Base-by-base conservation (phyloP, 1,284 basidiomycete genomes). In the Coriolopsis trogii region DNA sequence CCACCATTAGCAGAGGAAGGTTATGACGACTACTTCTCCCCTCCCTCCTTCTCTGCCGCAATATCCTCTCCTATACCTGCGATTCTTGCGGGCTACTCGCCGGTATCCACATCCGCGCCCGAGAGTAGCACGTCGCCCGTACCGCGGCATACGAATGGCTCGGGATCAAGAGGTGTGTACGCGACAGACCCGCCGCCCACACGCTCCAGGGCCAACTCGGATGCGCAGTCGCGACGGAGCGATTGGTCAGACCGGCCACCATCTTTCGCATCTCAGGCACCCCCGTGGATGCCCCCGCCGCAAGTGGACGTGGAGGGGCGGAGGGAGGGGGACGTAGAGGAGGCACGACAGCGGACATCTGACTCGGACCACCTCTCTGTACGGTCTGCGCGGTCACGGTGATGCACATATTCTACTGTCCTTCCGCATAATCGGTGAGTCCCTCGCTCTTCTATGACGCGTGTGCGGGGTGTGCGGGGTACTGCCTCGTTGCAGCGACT, bases 51-150 rank as follows among this genome's bases (percentile, higher is more conserved):
- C 48, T 44, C 53, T 12, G 40, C 56, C 26, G 62, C 65, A n/a
- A 64, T 67, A 25, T 59, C 63, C 23, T 61, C 65, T n/a, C 65
- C 65, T 31, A 59, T 67, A 26, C 65, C 65, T 18, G 65, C 65
- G 5, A 65, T 67, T 39, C 51, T 67, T 16, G 63, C 65, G 6
- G 60, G 63, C 13, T 60, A 51, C 56, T 62, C 51, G 10, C 51
- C 59, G 38, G 56, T 56, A 54, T 51, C 49, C 39, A 51, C 48
- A 31, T 51, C 51, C 6, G 41, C 48, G 6, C 53, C 59, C 41
- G 51, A 40, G 20, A 53, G n/a, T n/a, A n/a, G 60, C 41, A 52
- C 58, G 21, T 53, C 59, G 20, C 49, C 60, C 24, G 50, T 61
- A 24, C 55, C 58, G 16, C 41, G 49, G 21, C 49, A 43, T 29